Base-by-base conservation (phyloP, 164 flowering plant species). In the Sextonia rubra region DNA sequence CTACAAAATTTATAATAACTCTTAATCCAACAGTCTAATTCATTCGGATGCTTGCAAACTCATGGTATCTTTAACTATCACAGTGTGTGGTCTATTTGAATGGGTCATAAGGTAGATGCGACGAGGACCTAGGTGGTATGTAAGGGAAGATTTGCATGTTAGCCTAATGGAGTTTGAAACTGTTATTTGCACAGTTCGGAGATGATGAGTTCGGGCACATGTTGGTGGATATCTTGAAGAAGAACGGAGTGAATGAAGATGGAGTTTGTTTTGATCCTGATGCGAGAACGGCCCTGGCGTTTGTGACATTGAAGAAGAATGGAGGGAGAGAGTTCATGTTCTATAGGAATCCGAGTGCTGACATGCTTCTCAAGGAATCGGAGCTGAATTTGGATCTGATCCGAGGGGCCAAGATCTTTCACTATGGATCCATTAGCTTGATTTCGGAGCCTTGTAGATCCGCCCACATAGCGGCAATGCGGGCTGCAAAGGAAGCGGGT, bases 271-370 rank as follows among this genome's bases (percentile, higher is more conserved):
- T 78, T 25, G 96, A 91, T 30, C 2, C 69, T 2, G 22, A 84
- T 8, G 96, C 93, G 0, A 79, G 90, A 20, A 91, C 93, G 0
- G 97, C 91, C 0, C 80, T 91, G 30, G 93, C 97, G 0, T 91
- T 91, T 65, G 97, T 89, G 61, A 87, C 93, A 0, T 71, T 89
- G 44, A 84, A 73, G 72, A 71, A 37, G 52, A 64, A 88, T 44
- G 92, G 94, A 9, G 88, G 87, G 80, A 79, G 92, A 60, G 97
- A 91, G 74, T 91, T 91, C 84, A 85, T 86, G 90, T 91, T 91
- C 65, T 89, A 88, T 70, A 75, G 92, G 69, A 86, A 91, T 72
- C 96, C 93, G 1, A 89, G 97, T 67, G 93, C 97, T 0, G 93
- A 91, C 71, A 86, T 86, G 91, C 76, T 91, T 22, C 68, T 91